Conservation (phyloP, 2,329 filamentous ascomycete species). For the Fusarium fracticaudum region DNA sequence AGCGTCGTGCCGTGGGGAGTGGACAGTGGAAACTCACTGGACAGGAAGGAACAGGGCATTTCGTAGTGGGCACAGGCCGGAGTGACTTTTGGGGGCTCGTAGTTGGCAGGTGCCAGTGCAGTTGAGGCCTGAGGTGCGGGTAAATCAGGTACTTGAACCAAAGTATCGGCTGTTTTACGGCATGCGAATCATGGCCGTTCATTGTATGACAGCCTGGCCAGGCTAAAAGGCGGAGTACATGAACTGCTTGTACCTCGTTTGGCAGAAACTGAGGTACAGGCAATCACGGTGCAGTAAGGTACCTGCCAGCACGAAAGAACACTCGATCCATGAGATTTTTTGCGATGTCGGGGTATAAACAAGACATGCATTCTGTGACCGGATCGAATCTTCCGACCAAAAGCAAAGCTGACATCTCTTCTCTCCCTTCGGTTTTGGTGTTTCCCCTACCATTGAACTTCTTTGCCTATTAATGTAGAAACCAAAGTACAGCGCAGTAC, state of each 20-base stretch:
- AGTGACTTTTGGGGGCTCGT: constrained; percentile 26
- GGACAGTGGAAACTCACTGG: constrained; percentile 1
- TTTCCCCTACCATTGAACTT: neutral
- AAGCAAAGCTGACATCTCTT: neutral
- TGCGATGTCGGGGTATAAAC: constrained; percentile 8
- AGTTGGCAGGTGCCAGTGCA: constrained; percentile 39
- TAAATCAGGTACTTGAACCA: neutral
- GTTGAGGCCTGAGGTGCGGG: constrained; percentile 19
- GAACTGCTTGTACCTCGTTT: constrained; percentile 9
- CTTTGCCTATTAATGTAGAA: neutral
- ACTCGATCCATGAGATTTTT: neutral
- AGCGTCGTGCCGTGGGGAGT: constrained; percentile 37
- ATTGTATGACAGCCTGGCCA: constrained; percentile 17
- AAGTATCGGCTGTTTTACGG: constrained; percentile 2
- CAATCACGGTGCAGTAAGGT: constrained; percentile 15
- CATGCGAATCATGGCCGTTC: neutral
- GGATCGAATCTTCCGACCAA: constrained; percentile 5
- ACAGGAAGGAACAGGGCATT: neutral
- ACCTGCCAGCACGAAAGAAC: constrained; percentile 1
- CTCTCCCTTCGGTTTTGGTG: neutral
- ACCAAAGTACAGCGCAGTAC: neutral
- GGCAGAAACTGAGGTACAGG: neutral
- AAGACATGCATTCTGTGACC: constrained; percentile 17
- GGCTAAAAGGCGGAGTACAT: constrained; percentile 33
- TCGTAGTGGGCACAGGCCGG: constrained; percentile 35